These are phyloP conservation scores for Oryza meyeriana DNA, from an alignment of 176 grass and related monocot species.

Conservation along the genomic window DNA sequence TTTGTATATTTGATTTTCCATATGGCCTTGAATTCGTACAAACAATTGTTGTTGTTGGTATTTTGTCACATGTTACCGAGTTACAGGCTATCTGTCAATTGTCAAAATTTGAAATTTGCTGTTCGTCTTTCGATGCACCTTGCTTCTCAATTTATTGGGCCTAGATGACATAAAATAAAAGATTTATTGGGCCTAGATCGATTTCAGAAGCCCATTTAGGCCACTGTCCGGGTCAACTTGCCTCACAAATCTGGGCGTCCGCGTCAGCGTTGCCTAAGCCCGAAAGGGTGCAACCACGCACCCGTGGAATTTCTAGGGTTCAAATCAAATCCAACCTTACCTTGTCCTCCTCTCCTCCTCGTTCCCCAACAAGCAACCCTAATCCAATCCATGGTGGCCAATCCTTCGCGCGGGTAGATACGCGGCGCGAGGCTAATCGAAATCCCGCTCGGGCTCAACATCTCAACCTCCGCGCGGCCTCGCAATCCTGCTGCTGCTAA, in stretches of 20 bases:
- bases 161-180: too few species aligned
- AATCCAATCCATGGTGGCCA: background rate
- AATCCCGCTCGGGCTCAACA: slow-evolving; percentile 1
- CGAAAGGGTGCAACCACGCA: background rate
- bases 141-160: too few species aligned
- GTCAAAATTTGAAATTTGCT: too few species aligned
- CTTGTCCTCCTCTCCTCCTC: slow-evolving; percentile 18
- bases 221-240: background rate
- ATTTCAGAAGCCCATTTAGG: background rate
- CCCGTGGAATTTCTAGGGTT: slow-evolving; percentile 31
- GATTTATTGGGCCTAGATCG: background rate
- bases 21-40: background rate
- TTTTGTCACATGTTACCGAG: background rate
- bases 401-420: background rate
- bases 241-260: background rate
- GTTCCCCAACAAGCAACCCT: slow-evolving; percentile 38
- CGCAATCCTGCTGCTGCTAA: slow-evolving; percentile 1
- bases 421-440: background rate
- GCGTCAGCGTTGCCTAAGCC: background rate
- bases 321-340: slow-evolving; percentile 24
- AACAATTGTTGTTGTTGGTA: background rate
- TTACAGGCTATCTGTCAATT: too few species aligned
- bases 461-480: background rate
- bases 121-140: too few species aligned
- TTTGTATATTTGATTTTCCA: background rate